These are phyloP conservation scores for Quercus alba DNA, from an alignment of 306 rosid genomes.

Conservation along the genomic window DNA sequence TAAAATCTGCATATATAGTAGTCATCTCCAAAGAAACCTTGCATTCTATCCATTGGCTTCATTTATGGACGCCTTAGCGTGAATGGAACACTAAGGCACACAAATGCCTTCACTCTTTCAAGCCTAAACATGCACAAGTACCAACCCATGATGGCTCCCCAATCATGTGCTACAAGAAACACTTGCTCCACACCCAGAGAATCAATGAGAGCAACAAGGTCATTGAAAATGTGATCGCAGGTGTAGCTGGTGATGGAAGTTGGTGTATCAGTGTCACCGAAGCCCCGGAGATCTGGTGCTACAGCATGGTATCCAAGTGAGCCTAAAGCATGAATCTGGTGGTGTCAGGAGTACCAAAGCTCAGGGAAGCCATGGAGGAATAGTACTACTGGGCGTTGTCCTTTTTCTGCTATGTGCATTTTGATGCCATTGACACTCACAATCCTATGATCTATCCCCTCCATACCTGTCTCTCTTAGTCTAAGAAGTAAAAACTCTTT, in stretches of 20 bases:
- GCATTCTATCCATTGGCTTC: constrained; percentile 18
- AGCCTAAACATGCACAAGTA: too few relatives aligned
- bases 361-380: too few relatives aligned
- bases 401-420: too few relatives aligned
- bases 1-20: constrained; percentile 40
- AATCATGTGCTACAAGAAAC: constrained; percentile 35
- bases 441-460: too few relatives aligned
- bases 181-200: constrained; percentile 12
- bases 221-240: constrained; percentile 18
- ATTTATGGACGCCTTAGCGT: background rate
- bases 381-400: too few relatives aligned
- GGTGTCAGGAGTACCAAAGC: too few relatives aligned
- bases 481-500: background rate
- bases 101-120: too few relatives aligned
- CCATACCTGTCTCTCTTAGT: too few relatives aligned
- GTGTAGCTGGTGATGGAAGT: constrained; percentile 4
- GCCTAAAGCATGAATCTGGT: too few relatives aligned
- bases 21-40: constrained; percentile 30
- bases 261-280: constrained; percentile 5
- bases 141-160: constrained; percentile 13
- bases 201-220: constrained; percentile 19
- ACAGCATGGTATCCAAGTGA: too few relatives aligned
- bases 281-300: too few relatives aligned
- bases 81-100: constrained; percentile 25
- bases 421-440: too few relatives aligned